Conservation (phyloP, 31 red algal genomes). For the Asparagopsis taxiformis region DNA sequence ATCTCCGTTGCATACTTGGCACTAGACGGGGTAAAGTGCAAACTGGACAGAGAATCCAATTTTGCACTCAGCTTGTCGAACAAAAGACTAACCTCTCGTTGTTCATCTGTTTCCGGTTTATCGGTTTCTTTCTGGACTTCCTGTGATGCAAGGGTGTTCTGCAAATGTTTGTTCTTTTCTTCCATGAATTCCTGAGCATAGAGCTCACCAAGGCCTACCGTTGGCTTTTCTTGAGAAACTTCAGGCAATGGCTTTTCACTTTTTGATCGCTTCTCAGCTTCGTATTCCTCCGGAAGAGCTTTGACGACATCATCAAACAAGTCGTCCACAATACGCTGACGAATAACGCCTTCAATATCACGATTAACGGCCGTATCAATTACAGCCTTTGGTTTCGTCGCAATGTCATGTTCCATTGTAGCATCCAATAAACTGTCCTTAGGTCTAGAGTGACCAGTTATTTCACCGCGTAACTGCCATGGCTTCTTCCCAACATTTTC, state of each 20-base stretch:
- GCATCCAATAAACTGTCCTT: constrained; percentile 73
- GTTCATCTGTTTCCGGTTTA: constrained; percentile 31
- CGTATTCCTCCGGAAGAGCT: constrained; percentile 35
- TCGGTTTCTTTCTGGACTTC: constrained; percentile 21
- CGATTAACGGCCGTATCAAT: constrained; percentile 24
- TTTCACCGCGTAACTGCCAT: constrained; percentile 77
- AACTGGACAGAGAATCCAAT: constrained; percentile 54
- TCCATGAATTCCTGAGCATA: constrained; percentile 60
- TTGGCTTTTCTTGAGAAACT: constrained; percentile 64
- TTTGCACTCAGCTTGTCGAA: constrained; percentile 49
- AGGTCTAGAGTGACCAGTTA: constrained; percentile 49
- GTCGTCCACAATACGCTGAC: constrained; percentile 64
- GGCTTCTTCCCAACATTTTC: constrained; percentile 63
- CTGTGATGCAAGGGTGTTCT: constrained; percentile 2
- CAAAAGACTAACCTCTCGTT: constrained; percentile 54
- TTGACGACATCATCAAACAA: constrained; percentile 75
- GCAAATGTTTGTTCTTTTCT: constrained; percentile 30
- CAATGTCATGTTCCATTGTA: constrained; percentile 66
- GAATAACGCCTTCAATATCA: constrained; percentile 66
- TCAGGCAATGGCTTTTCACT: constrained; percentile 21
- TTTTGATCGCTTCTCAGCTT: constrained; percentile 20
- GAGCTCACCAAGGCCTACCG: constrained; percentile 60
- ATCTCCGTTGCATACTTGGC: constrained; percentile 22
- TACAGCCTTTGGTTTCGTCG: constrained; percentile 14
- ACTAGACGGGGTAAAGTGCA: constrained; percentile 45